These are phyloP conservation scores for Mucor saturninus DNA, from an alignment of 371 early-diverging fungal genomes.

Conservation along the genomic window DNA sequence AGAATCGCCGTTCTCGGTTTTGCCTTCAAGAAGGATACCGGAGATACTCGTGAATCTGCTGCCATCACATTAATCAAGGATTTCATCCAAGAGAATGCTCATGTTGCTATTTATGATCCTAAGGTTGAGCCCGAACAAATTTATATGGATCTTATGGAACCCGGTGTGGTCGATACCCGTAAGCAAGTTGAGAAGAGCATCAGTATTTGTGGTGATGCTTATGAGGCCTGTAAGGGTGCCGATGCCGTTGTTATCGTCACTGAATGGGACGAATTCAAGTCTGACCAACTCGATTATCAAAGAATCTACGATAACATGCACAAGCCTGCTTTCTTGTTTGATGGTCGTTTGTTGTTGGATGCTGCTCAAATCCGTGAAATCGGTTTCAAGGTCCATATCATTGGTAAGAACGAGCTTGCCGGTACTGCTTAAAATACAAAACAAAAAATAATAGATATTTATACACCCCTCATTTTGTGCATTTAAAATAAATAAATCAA, in stretches of 20 bases:
- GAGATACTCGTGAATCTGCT: constrained; percentile 94
- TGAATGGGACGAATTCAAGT: constrained; percentile 95
- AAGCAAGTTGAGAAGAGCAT: constrained; percentile 69
- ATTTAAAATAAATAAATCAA: background rate
- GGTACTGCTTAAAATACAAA: constrained; percentile 42
- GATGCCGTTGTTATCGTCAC: constrained; percentile 89
- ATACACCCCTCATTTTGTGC: constrained; percentile 5
- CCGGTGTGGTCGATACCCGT: constrained; percentile 68
- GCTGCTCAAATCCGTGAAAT: constrained; percentile 71
- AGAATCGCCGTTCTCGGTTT: constrained; percentile 89
- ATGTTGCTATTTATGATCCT: constrained; percentile 89
- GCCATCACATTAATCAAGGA: constrained; percentile 85
- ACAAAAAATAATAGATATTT: constrained; percentile 1
- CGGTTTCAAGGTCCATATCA: constrained; percentile 85
- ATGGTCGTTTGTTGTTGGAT: constrained; percentile 90
- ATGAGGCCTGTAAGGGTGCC: constrained; percentile 72
- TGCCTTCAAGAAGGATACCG: constrained; percentile 96
- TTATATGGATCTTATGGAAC: constrained; percentile 77
- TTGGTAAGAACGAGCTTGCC: constrained; percentile 75
- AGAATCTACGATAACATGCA: constrained; percentile 77
- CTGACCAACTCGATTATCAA: constrained; percentile 66
- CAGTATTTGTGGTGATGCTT: constrained; percentile 63
- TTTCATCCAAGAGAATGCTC: constrained; percentile 83
- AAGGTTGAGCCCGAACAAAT: constrained; percentile 87
- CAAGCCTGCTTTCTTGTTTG: constrained; percentile 93